These are phyloP conservation scores for Xerocomus brunneocitrinus DNA, from an alignment of 768 basidiomycete genomes.

Conservation along the genomic window DNA sequence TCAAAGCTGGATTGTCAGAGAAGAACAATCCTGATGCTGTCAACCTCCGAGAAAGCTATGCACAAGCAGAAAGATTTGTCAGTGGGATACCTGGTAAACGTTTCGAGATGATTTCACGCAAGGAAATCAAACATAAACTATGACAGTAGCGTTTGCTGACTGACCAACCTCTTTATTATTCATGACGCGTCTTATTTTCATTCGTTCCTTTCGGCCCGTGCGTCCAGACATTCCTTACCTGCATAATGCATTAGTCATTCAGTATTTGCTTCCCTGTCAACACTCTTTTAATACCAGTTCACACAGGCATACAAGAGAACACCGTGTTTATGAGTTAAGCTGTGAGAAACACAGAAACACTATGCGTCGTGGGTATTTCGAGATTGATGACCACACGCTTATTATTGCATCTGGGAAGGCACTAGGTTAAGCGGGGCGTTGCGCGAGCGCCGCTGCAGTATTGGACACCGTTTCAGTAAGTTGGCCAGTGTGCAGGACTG, in stretches of 20 bases:
- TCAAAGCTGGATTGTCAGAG: slow-evolving; percentile 53
- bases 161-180: not conserved
- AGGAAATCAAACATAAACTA: slow-evolving; percentile 64
- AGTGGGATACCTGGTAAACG: slow-evolving; percentile 53
- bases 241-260: not conserved
- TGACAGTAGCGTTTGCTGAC: slow-evolving; percentile 20
- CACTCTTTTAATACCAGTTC: not conserved
- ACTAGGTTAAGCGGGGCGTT: too few species aligned
- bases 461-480: too few species aligned
- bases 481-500: too few species aligned
- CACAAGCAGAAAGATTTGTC: slow-evolving; percentile 60
- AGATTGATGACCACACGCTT: not conserved
- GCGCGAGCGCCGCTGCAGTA: too few species aligned
- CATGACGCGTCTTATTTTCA: not conserved
- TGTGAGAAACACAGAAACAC: too few species aligned
- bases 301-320: not conserved
- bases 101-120: slow-evolving; percentile 54
- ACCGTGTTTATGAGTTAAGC: not conserved
- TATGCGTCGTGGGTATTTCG: too few species aligned
- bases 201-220: not conserved
- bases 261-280: not conserved
- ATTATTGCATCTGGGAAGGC: not conserved
- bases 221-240: not conserved
- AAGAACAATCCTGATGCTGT: slow-evolving; percentile 61
- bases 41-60: slow-evolving; percentile 66